phyloP scores from a whole-genome alignment of 768 basidiomycete species.

The Thelephora aurantiotincta region DNA sequence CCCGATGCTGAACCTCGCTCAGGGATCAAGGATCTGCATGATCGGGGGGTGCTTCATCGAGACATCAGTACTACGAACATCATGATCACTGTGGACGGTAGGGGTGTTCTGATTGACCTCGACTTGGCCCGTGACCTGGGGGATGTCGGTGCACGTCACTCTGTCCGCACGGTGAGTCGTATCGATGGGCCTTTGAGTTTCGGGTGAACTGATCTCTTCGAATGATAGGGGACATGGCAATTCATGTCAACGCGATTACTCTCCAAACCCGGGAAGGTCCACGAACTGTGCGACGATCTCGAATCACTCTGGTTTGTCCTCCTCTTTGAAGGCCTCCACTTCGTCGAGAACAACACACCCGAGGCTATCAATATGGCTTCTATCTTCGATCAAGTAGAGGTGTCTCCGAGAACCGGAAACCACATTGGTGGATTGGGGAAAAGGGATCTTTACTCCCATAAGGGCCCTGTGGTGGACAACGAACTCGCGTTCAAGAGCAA shows the following conservation, averaged over 20 bases:
- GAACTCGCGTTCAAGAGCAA: not conserved
- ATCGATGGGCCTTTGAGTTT: not conserved
- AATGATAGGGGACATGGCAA: conserved; percentile 6
- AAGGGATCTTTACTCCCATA: not conserved
- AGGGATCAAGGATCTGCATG: not conserved
- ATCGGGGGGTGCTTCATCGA: conserved; percentile 2
- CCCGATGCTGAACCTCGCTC: too few species aligned
- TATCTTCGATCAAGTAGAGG: not conserved
- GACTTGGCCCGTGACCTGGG: not conserved
- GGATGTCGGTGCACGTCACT: not conserved
- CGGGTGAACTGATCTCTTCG: not conserved
- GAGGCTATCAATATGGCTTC: not conserved
- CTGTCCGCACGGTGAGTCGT: not conserved
- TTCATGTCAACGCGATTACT: conserved; percentile 4
- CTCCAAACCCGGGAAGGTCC: conserved; percentile 1
- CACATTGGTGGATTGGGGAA: not conserved
- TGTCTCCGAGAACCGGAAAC: not conserved
- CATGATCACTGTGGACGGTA: conserved; percentile 1
- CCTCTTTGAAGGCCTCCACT: conserved; percentile 3
- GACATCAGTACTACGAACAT: conserved; percentile 4
- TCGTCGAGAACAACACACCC: not conserved
- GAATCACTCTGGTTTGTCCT: conserved; percentile 7
- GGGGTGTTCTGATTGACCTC: conserved; percentile 5
- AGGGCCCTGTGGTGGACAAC: not conserved
- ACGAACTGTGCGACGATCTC: conserved; percentile 6